Base-by-base conservation (phyloP, 2,329 filamentous ascomycete genomes). In the Ophiocordyceps robertsii region DNA sequence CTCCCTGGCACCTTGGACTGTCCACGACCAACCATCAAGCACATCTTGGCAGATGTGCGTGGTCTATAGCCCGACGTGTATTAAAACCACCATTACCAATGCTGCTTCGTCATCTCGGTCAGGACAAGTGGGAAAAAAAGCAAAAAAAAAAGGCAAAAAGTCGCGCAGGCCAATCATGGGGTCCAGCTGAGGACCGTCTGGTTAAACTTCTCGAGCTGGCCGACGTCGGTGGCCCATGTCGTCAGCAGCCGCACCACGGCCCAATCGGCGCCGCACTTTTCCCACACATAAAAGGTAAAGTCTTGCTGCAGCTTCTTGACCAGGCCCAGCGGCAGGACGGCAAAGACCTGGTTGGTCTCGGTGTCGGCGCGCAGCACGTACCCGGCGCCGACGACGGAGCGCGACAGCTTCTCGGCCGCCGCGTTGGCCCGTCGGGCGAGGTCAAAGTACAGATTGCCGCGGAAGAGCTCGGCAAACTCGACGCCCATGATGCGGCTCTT, bases 301-400 rank as follows among this genome's bases (percentile, higher is more conserved):
- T 56, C 50, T 36, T 65, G 59, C 45, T 70, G 62, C 31, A 72
- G 47, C 19, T 48, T 50, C 3, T 57, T 51, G 19, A 70, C 59
- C 31, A 70, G 39, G 0, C 47, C 49, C 12, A 61, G 32, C 0
- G 68, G 67, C 4, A 72, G 47, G 2, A 64, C 55, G 0, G 66
- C 66, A 55, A 72, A 72, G 3, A 72, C 68, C 48, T 72, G 69
- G 41, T 72, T 72, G 9, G 69, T 72, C 52, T 70, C 64, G 1
- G 68, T 71, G 17, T 59, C 59, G 0, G 66, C 68, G 14, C 57
- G 57, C 8, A 72, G 49, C 0, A 51, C 48, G 50, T 62, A 70
- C 0, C 69, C 69, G 1, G 64, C 55, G 0, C 54, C 53, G 2
- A 61, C 57, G 17, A 72, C 64, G n/a, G 61, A 62, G 1, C 48